Conservation (phyloP, 2,329 filamentous ascomycete species). For the Xylariaceae sp. region DNA sequence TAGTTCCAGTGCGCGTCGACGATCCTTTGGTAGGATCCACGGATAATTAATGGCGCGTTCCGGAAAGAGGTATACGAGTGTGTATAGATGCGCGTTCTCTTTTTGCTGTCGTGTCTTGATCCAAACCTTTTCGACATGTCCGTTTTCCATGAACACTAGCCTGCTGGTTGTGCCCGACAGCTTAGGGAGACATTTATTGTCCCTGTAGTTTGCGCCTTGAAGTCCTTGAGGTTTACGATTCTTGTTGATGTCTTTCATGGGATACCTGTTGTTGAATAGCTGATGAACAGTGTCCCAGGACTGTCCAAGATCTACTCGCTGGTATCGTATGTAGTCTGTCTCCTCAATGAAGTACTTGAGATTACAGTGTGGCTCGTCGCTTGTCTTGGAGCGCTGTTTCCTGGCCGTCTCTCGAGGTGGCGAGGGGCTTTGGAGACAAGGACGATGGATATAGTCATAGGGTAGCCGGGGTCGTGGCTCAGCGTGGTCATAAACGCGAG, state of each 20-base stretch:
- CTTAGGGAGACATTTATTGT: constrained; percentile 27
- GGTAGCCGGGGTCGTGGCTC: not conserved
- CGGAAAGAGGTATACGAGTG: constrained; percentile 42
- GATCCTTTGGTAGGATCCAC: constrained; percentile 43
- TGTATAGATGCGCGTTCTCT: constrained; percentile 24
- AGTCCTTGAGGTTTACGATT: constrained; percentile 26
- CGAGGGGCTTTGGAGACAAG: constrained; percentile 1
- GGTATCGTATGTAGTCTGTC: constrained; percentile 30
- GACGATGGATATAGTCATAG: not conserved
- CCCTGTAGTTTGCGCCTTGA: constrained; percentile 31
- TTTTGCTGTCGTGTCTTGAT: constrained; percentile 27
- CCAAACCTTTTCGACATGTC: constrained; percentile 20
- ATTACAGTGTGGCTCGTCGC: constrained; percentile 27
- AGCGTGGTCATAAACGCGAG: not conserved
- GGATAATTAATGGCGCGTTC: constrained; percentile 45
- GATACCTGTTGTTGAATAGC: constrained; percentile 23
- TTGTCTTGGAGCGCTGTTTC: constrained; percentile 7
- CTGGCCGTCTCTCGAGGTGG: constrained; percentile 4
- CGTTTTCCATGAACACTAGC: constrained; percentile 26
- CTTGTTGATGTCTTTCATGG: constrained; percentile 12
- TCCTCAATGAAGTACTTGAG: constrained; percentile 31
- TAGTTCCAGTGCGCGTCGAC: constrained; percentile 37
- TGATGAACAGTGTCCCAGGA: constrained; percentile 22
- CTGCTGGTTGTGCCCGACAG: constrained; percentile 17
- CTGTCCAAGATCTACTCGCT: constrained; percentile 23